Evolutionary conservation across 2,329 filamentous ascomycete species (phyloP).

Genomic region (Botrytis medusae): DNA sequence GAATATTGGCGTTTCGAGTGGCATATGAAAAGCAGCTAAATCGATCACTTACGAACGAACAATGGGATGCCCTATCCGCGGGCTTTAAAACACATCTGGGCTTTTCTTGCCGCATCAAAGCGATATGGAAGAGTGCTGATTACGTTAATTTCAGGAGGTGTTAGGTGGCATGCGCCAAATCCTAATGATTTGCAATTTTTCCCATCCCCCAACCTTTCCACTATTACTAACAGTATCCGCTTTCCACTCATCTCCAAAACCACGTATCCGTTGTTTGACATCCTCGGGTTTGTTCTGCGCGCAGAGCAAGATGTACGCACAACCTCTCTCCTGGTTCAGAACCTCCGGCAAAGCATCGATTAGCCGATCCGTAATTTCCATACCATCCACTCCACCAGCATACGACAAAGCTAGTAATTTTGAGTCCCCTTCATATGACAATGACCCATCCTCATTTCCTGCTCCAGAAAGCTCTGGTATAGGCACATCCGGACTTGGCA

Average conservation of each 20-base stretch:
- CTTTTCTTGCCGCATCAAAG: neutral
- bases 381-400: slow-evolving; percentile 84
- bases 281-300: slow-evolving; percentile 82
- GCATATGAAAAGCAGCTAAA: slow-evolving; percentile 26
- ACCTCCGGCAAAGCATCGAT: slow-evolving; percentile 66
- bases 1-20: slow-evolving; percentile 29
- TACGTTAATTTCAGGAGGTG: slow-evolving; percentile 1
- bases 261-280: slow-evolving; percentile 63
- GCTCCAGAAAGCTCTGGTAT: slow-evolving; percentile 56
- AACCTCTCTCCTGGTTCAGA: slow-evolving; percentile 63
- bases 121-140: neutral
- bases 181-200: slow-evolving; percentile 85
- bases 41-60: slow-evolving; percentile 16
- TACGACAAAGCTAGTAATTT: slow-evolving; percentile 83
- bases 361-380: slow-evolving; percentile 87
- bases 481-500: slow-evolving; percentile 68
- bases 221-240: slow-evolving; percentile 78
- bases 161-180: slow-evolving; percentile 61
- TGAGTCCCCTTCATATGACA: slow-evolving; percentile 73
- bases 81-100: neutral
- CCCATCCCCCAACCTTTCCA: slow-evolving; percentile 89
- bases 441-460: slow-evolving; percentile 34
- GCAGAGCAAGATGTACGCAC: slow-evolving; percentile 87
- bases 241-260: slow-evolving; percentile 63
- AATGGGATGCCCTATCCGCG: slow-evolving; percentile 6